phyloP scores from a whole-genome alignment of 176 grass and related monocot species.

The Phyllostachys edulis region DNA sequence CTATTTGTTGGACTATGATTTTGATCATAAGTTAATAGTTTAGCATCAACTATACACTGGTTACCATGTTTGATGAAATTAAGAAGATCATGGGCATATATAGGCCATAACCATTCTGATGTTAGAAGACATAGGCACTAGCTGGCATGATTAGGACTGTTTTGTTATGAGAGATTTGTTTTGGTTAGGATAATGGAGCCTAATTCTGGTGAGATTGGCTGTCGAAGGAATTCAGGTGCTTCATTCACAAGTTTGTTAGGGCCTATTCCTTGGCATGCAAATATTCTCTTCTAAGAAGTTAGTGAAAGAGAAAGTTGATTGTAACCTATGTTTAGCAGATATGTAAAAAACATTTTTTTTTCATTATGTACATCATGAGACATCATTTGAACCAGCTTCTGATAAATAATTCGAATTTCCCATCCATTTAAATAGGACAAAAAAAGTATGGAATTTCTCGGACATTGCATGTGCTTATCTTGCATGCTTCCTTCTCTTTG shows the following conservation, averaged over 20 bases:
- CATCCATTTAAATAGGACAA: conserved; percentile 16
- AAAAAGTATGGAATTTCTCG: conserved; percentile 11
- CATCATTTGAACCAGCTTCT: not conserved
- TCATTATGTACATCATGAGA: not conserved
- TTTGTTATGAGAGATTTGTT: conserved; percentile 34
- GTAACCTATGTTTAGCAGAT: conserved; percentile 8
- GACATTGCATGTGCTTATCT: conserved; percentile 48
- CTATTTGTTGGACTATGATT: not conserved
- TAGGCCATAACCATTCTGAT: conserved; percentile 6
- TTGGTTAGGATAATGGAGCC: conserved; percentile 31
- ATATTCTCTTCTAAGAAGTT: conserved; percentile 33
- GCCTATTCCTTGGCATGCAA: conserved; percentile 38
- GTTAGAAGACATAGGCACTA: not conserved
- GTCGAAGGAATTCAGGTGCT: conserved; percentile 27
- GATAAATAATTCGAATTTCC: conserved; percentile 13
- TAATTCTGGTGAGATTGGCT: conserved; percentile 40
- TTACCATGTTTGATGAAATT: not conserved
- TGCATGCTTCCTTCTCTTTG: conserved; percentile 33
- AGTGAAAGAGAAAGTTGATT: conserved; percentile 25
- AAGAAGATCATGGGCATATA: not conserved
- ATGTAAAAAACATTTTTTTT: not conserved
- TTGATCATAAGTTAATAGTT: not conserved
- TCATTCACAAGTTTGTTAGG: conserved; percentile 23
- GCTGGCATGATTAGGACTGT: conserved; percentile 36
- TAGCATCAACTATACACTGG: not conserved